phyloP scores from a whole-genome alignment of 1,284 basidiomycete genomes.

The Ganoderma sp. region DNA sequence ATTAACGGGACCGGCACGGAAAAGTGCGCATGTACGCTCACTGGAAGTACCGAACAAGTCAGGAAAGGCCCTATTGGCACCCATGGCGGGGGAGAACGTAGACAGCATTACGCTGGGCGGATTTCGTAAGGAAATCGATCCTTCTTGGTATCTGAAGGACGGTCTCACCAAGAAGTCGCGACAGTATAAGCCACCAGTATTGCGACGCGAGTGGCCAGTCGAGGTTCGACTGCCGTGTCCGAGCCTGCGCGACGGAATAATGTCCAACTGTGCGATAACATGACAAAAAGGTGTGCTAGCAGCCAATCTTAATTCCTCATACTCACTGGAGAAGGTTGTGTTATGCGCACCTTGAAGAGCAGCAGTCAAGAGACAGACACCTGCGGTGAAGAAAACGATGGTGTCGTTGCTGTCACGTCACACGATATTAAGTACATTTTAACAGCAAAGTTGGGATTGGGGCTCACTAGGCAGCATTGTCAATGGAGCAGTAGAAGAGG shows the following conservation, averaged over 20 bases:
- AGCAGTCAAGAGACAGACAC: constrained; percentile 31
- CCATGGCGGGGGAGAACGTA: constrained; percentile 26
- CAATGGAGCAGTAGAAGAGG: constrained; percentile 39
- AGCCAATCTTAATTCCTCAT: neutral
- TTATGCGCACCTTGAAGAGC: constrained; percentile 32
- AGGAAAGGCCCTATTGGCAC: constrained; percentile 27
- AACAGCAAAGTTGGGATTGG: neutral
- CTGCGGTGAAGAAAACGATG: constrained; percentile 32
- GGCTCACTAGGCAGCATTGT: constrained; percentile 34
- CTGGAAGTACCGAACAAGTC: constrained; percentile 39
- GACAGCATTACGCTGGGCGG: constrained; percentile 23
- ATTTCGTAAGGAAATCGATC: neutral
- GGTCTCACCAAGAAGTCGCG: constrained; percentile 34
- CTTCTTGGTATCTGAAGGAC: neutral
- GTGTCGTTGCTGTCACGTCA: constrained; percentile 17
- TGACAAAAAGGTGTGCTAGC: constrained; percentile 30
- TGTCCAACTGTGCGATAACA: constrained; percentile 28
- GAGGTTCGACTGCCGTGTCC: constrained; percentile 24
- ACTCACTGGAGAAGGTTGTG: neutral
- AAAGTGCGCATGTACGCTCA: constrained; percentile 15
- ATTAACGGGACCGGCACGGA: neutral
- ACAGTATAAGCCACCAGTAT: constrained; percentile 35
- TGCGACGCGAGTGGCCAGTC: constrained; percentile 29
- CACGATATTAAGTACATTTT: neutral
- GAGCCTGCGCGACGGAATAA: constrained; percentile 26